phyloP scores from a whole-genome alignment of 495 filamentous ascomycete species.

The Tuber umbilicatum region DNA sequence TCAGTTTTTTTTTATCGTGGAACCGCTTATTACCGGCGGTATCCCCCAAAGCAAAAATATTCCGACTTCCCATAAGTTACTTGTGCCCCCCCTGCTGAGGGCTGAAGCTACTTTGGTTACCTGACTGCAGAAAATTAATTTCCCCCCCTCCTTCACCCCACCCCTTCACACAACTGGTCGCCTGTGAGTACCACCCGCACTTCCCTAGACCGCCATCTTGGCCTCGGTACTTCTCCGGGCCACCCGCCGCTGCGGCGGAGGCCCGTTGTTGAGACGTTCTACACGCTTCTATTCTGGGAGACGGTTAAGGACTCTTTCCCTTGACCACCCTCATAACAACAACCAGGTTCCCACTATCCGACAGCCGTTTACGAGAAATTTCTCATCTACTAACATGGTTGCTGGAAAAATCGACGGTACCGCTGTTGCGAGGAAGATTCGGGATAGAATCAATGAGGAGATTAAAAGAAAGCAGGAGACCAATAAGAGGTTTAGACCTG shows the following conservation, averaged over 20 bases:
- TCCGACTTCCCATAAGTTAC: neutral
- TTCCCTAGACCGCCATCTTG: conserved; percentile 36
- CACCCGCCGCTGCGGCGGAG: conserved; percentile 28
- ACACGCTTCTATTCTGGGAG: conserved; percentile 25
- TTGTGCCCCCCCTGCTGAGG: neutral
- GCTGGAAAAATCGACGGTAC: conserved; percentile 93
- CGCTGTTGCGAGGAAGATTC: conserved; percentile 82
- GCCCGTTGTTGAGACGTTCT: conserved; percentile 24
- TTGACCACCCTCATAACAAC: neutral
- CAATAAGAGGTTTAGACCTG: conserved; percentile 81
- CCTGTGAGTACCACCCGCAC: conserved; percentile 12
- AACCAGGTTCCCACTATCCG: neutral
- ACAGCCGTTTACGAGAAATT: conserved; percentile 38
- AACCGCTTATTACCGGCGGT: neutral
- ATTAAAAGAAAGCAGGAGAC: conserved; percentile 71
- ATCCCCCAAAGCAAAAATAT: neutral
- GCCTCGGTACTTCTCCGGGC: conserved; percentile 35
- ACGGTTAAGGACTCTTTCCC: conserved; percentile 5
- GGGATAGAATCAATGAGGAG: conserved; percentile 66
- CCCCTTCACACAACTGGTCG: conserved; percentile 5
- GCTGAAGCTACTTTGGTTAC: neutral
- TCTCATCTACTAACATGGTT: conserved; percentile 61
- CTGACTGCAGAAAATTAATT: neutral
- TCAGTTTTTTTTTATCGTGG: neutral
- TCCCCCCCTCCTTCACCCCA: conserved; percentile 11